Evolutionary conservation across 345 rosid genomes (phyloP), one percentile per base, ranked within the genome.

Genomic region (Limnanthes douglasii): DNA sequence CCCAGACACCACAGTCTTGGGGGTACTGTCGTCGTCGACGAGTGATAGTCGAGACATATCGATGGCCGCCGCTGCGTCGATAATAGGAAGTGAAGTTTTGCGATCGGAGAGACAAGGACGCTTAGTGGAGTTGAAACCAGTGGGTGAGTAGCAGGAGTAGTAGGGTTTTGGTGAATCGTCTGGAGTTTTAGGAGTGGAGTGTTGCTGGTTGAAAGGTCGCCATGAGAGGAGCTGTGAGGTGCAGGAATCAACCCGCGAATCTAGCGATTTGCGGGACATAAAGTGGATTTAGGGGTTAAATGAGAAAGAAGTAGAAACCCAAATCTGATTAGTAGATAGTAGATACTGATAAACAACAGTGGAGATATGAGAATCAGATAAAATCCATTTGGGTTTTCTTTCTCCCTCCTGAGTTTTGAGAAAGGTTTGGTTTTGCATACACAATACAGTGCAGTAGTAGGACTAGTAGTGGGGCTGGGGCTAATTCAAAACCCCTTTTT

Each of bases 81-180:
- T n/a, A 37, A 64, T 50, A 44, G 86, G 46, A 55, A 79, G 68
- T 5, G 97, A 68, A n/a, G 98, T 90, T 37, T 88, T 51, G 31
- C 98, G 86, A 53, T 84, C 84, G 63, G 95, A 70, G 66, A 80
- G 88, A 50, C 98, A 90, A 23, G 94, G 98, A 8, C 92, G 92
- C 57, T 90, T 90, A 42, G 66, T 34, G 46, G 69, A 34, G 48
- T 48, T 56, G 24, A 51, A 41, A 5, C 18, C 34, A 12, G 31
- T 41, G 14, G 66, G 32, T 19, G 61, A 22, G 25, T 62, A n/a
- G n/a, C n/a, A 31, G 19, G 46, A 47, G 15, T 30, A 24, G 10
- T 60, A 55, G 17, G 72, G 66, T 14, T 48, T 52, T 2, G 61
- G 68, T 5, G 64, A 61, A 11, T 67, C 69, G 38, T 69, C 72